A percentile compares a stretch with the other conserved stretches of the same genome.
Evolutionary conservation across 345 rosid species (phyloP).

Genomic region (Salix caprea): DNA sequence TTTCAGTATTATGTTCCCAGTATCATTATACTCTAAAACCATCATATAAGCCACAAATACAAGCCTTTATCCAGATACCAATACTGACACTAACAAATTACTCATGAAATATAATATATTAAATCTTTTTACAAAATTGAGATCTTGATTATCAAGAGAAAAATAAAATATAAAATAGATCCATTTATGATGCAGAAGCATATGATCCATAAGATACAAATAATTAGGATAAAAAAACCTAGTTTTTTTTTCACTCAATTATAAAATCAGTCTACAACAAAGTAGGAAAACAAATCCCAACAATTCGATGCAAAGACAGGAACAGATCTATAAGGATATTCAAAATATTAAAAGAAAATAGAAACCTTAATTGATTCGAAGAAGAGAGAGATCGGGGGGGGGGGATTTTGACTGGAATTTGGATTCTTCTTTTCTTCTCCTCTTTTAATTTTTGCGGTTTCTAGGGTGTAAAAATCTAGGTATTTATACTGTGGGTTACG

Average conservation of each 20-base stretch:
- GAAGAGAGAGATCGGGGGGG: neutral
- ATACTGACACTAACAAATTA: too few relatives aligned
- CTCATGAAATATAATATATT: too few relatives aligned
- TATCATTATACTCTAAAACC: too few relatives aligned
- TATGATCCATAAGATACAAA: neutral
- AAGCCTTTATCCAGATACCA: too few relatives aligned
- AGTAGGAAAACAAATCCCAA: neutral
- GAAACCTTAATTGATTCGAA: neutral
- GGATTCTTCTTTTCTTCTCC: neutral
- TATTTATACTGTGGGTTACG: neutral
- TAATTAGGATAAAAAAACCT: neutral
- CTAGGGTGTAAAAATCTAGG: too few relatives aligned
- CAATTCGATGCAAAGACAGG: neutral
- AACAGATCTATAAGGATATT: too few relatives aligned
- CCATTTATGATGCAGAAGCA: neutral
- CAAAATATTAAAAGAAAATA: neutral
- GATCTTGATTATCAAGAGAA: neutral
- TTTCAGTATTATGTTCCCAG: too few relatives aligned
- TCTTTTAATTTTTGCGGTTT: neutral
- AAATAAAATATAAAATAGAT: neutral
- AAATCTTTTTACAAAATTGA: too few relatives aligned
- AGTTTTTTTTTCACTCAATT: neutral
- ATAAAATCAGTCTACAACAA: neutral
- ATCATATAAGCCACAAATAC: too few relatives aligned
- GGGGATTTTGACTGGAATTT: neutral